Base-by-base conservation (phyloP, 1,284 basidiomycete species). In the Apiotrichum mycotoxinovorans region DNA sequence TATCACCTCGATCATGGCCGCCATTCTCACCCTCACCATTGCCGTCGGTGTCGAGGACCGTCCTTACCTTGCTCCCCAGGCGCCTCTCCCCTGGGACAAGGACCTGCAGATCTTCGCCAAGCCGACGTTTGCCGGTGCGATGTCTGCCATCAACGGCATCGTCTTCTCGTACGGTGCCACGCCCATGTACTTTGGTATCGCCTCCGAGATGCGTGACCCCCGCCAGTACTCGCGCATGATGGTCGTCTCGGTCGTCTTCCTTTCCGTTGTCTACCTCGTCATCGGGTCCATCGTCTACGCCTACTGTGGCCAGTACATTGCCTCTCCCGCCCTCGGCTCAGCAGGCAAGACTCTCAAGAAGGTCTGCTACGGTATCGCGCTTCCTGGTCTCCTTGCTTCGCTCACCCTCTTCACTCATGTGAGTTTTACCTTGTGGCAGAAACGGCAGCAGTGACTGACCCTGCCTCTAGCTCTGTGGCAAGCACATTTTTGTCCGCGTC, bases 401-500 rank as follows among this genome's bases (percentile, higher is more conserved):
- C 62, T 64, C 37, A 65, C 68, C 33, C 55, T 77, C 46, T 70
- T 71, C 58, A 63, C 59, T 46, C 71, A 71, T 54, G 60, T 71
- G n/a, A 37, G 48, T 56, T 7, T 18, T 25, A 15, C 3, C 9
- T 27, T 14, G 7, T 18, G 7, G 14, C n/a, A n/a, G 33, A 15
- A 17, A 18, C 25, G 43, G 11, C 4, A 8, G 5, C 22, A 17
- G 1, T 10, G 25, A 27, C 23, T 34, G 20, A 22, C 22, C 17
- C 42, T 15, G 25, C 26, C n/a, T n/a, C n/a, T n/a, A 46, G 44
- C 22, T 45, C 25, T 80, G 82, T 17, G 82, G 83, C 37, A 86
- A 86, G 68, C 80, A 84, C 50, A 64, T 86, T 52, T 86, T 87
- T 66, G 79, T 87, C 56, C 80, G 84, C 14, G 61, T 83, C 54